Conservation (phyloP, 352 stramenopile species). For the Pythium chondricola region DNA sequence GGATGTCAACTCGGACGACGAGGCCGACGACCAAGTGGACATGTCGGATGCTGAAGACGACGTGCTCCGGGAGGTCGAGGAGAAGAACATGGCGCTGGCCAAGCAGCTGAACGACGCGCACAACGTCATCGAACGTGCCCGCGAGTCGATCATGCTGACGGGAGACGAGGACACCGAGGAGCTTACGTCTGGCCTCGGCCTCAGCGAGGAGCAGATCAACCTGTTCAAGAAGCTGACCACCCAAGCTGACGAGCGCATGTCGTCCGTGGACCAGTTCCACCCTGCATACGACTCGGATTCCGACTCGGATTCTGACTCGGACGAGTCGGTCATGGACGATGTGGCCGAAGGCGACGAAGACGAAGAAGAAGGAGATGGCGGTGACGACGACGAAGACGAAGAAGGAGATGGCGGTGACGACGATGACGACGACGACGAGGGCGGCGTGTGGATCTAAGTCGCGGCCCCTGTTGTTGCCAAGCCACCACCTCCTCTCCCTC, state of each 20-base stretch:
- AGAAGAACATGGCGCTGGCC: constrained; percentile 83
- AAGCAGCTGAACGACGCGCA: constrained; percentile 78
- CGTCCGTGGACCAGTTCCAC: constrained; percentile 76
- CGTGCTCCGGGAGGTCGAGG: constrained; percentile 67
- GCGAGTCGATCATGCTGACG: constrained; percentile 83
- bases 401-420: too few species aligned
- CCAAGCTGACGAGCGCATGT: constrained; percentile 80
- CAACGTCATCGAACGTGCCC: constrained; percentile 76
- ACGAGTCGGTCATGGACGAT: constrained; percentile 34
- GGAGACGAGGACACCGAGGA: constrained; percentile 66
- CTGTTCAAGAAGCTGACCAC: constrained; percentile 90
- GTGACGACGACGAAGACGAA: constrained; percentile 5
- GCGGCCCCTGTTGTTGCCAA: not conserved
- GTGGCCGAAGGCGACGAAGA: constrained; percentile 34
- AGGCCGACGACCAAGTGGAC: constrained; percentile 72
- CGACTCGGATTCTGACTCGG: constrained; percentile 75
- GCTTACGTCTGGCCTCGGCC: constrained; percentile 33
- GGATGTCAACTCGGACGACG: constrained; percentile 75
- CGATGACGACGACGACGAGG: constrained; percentile 42
- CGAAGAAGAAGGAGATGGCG: not conserved
- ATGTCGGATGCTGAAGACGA: constrained; percentile 62
- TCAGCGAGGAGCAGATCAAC: constrained; percentile 85
- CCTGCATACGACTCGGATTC: constrained; percentile 55
- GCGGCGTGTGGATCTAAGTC: constrained; percentile 86
- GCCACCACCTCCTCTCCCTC: too few species aligned